Evolutionary conservation across 495 filamentous ascomycete species (phyloP).

Genomic region (Aspergillus ellipticus): DNA sequence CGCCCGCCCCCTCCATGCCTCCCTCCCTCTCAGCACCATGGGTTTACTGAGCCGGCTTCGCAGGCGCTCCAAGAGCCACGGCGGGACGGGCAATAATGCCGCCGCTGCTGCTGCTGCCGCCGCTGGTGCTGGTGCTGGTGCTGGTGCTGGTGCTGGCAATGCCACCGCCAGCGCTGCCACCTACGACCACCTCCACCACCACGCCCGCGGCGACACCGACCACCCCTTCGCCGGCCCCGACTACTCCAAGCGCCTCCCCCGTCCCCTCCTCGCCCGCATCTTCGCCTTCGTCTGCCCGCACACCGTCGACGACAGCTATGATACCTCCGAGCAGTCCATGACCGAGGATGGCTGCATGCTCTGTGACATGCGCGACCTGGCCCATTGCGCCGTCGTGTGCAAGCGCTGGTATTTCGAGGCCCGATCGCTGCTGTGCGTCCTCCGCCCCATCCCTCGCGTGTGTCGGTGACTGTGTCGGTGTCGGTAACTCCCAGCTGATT

Average conservation of each 20-base stretch:
- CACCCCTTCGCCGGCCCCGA: slow-evolving; percentile 33
- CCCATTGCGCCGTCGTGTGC: slow-evolving; percentile 69
- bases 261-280: slow-evolving; percentile 63
- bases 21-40: slow-evolving; percentile 21
- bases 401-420: slow-evolving; percentile 65
- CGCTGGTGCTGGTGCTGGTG: no score
- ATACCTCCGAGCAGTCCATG: slow-evolving; percentile 76
- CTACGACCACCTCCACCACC: slow-evolving; percentile 22
- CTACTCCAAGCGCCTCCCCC: slow-evolving; percentile 53
- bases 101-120: no score
- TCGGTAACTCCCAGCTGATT: not conserved
- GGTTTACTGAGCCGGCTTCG: slow-evolving; percentile 37
- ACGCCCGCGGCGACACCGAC: slow-evolving; percentile 17
- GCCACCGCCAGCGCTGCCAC: no score
- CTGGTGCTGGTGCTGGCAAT: no score
- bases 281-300: slow-evolving; percentile 85
- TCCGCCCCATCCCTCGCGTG: not conserved
- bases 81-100: slow-evolving; percentile 29
- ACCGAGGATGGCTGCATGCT: slow-evolving; percentile 88
- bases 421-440: slow-evolving; percentile 49
- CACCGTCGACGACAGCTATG: slow-evolving; percentile 68
- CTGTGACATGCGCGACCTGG: slow-evolving; percentile 89
- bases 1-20: slow-evolving; percentile 2
- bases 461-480: no score
- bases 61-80: slow-evolving; percentile 30